Evolutionary conservation across 805 yeast species (phyloP).

Genomic region (Ogataea philodendri): DNA sequence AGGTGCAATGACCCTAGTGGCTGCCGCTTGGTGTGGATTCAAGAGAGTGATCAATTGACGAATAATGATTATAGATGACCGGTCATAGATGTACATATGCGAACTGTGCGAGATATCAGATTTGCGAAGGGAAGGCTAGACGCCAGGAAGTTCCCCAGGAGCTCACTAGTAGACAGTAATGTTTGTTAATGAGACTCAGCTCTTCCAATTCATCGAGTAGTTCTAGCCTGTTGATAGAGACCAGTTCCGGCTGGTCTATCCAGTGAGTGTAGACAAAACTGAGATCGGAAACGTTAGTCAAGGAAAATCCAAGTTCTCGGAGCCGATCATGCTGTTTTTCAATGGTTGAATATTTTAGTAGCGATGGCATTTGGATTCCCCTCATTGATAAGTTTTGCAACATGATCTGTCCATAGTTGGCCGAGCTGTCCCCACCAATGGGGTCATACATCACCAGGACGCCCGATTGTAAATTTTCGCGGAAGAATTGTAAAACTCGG

Average conservation of each 20-base stretch:
- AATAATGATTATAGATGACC: conserved; percentile 14
- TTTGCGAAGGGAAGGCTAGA: conserved; percentile 10
- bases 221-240: conserved; percentile 53
- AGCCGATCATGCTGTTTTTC: conserved; percentile 41
- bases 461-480: conserved; percentile 24
- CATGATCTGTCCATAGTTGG: conserved; percentile 70
- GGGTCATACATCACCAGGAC: conserved; percentile 65
- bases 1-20: conserved; percentile 81
- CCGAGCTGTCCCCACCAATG: conserved; percentile 45
- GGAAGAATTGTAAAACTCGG: conserved; percentile 44
- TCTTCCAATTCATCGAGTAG: conserved; percentile 77
- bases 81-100: conserved; percentile 13
- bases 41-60: conserved; percentile 41
- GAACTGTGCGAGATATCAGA: conserved; percentile 15
- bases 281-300: conserved; percentile 44
- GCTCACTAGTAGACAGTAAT: conserved; percentile 48
- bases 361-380: conserved; percentile 61
- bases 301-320: conserved; percentile 25
- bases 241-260: conserved; percentile 41
- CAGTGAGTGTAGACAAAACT: conserved; percentile 41
- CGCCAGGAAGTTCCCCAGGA: conserved; percentile 25
- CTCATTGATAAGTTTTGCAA: conserved; percentile 53
- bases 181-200: conserved; percentile 55
- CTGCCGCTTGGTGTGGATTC: conserved; percentile 89
- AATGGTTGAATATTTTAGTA: conserved; percentile 50